Percentiles rank a stretch among this genome's conserved stretches.
Evolutionary conservation across 129 eudicot genomes (phyloP).

Genomic region (Lactuca sativa): DNA sequence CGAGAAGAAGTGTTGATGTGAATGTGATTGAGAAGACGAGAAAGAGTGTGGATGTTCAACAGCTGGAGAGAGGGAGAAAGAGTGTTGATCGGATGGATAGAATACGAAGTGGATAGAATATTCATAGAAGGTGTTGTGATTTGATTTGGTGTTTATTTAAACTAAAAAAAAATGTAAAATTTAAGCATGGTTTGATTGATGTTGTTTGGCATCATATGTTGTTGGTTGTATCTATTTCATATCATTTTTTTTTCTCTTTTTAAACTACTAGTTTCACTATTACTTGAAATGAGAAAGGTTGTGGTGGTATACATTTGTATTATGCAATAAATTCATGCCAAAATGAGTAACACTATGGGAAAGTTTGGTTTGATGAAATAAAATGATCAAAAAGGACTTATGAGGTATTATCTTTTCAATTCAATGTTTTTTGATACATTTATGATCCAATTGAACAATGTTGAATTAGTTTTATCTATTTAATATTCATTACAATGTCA

Average conservation of each 20-base stretch:
- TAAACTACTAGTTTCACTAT: slow-evolving; percentile 2
- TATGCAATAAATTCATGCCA: neutral
- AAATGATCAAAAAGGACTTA: too few species aligned
- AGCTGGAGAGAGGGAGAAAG: slow-evolving; percentile 72
- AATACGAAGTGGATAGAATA: slow-evolving; percentile 43
- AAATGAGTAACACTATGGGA: too few species aligned
- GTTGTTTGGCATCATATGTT: slow-evolving; percentile 23
- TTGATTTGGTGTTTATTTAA: slow-evolving; percentile 17
- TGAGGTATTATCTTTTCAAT: too few species aligned
- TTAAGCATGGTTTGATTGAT: slow-evolving; percentile 37
- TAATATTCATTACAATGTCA: too few species aligned
- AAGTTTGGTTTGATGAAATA: too few species aligned
- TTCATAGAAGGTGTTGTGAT: neutral
- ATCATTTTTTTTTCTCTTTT: neutral
- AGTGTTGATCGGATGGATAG: slow-evolving; percentile 79
- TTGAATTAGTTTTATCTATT: too few species aligned
- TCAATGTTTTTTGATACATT: too few species aligned
- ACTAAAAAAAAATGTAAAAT: slow-evolving; percentile 30
- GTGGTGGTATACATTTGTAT: slow-evolving; percentile 20
- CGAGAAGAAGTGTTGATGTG: slow-evolving; percentile 80
- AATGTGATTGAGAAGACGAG: slow-evolving; percentile 64
- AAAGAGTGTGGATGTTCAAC: slow-evolving; percentile 66
- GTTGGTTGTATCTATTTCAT: slow-evolving; percentile 7
- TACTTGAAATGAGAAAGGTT: slow-evolving; percentile 27
- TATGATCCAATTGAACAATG: too few species aligned